Evolutionary conservation across 2,329 filamentous ascomycete species (phyloP).

Genomic region (Plectosphaerella cucumerina): DNA sequence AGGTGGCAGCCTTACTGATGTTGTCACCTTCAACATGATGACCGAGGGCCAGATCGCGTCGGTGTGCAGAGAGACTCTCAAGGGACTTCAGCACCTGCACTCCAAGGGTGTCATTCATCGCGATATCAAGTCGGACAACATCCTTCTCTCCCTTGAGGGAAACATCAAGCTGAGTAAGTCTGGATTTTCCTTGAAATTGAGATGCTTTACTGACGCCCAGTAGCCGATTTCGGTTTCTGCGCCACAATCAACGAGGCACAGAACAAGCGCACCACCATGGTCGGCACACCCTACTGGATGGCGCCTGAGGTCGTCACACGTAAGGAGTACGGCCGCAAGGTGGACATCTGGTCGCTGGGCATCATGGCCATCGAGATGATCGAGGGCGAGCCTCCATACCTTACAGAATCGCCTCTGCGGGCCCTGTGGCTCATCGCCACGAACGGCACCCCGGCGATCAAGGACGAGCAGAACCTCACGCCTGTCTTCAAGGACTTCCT

Average conservation of each 20-base stretch:
- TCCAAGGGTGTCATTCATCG: conserved; percentile 98
- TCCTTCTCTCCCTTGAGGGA: conserved; percentile 86
- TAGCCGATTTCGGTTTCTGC: conserved; percentile 97
- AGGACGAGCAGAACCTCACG: conserved; percentile 81
- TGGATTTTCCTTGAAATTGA: background rate
- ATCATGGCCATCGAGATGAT: conserved; percentile 99
- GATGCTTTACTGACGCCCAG: conserved; percentile 23
- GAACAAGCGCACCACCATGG: conserved; percentile 98
- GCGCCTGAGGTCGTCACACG: conserved; percentile 95
- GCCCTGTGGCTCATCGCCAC: conserved; percentile 96
- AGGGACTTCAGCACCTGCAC: conserved; percentile 89
- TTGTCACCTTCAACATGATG: conserved; percentile 99
- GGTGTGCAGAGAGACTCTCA: conserved; percentile 88
- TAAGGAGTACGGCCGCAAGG: conserved; percentile 97
- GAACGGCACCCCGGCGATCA: conserved; percentile 91
- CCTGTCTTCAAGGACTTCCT: conserved; percentile 87
- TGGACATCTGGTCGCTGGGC: conserved; percentile 96
- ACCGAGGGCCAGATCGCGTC: conserved; percentile 95
- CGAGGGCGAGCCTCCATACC: conserved; percentile 93
- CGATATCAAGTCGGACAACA: conserved; percentile 99
- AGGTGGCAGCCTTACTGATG: conserved; percentile 93
- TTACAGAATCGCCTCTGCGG: conserved; percentile 89
- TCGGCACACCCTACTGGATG: conserved; percentile 99
- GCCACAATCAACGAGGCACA: conserved; percentile 97
- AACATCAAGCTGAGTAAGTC: conserved; percentile 93